Percentiles rank a stretch among this genome's conserved stretches.
phyloP scores from a whole-genome alignment of 2,329 filamentous ascomycete genomes.

The Coniochaeta sp. region DNA sequence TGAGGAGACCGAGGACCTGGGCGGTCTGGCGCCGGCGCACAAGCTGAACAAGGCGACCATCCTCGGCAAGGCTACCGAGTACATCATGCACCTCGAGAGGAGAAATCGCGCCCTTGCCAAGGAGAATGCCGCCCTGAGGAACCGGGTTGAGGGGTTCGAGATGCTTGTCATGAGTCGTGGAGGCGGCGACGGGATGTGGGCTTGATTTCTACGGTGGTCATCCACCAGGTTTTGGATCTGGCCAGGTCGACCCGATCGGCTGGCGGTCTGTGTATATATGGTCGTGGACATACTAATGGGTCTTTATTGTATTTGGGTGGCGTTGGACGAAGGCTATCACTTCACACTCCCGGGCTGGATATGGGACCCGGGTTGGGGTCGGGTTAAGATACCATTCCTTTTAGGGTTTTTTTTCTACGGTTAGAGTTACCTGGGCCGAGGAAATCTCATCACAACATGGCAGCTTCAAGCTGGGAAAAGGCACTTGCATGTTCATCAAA shows the following conservation, averaged over 20 bases:
- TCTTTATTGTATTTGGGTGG: neutral
- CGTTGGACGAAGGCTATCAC: neutral
- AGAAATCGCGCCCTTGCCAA: constrained; percentile 30
- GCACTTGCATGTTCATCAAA: neutral
- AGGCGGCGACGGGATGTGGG: constrained; percentile 11
- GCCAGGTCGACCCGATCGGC: neutral
- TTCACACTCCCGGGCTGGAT: neutral
- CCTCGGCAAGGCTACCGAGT: constrained; percentile 30
- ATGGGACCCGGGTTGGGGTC: neutral
- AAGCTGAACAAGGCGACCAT: constrained; percentile 37
- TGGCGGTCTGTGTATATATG: neutral
- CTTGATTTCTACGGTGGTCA: neutral
- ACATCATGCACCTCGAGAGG: constrained; percentile 24
- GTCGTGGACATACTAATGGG: neutral
- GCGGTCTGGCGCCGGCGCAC: constrained; percentile 25
- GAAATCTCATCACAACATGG: neutral
- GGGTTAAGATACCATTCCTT: neutral
- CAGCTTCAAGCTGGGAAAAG: neutral
- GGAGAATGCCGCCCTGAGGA: constrained; percentile 36
- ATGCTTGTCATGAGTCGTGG: constrained; percentile 20
- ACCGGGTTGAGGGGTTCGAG: constrained; percentile 22
- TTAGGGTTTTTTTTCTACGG: neutral
- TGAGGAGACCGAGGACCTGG: constrained; percentile 13
- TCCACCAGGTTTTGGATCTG: too few relatives aligned
- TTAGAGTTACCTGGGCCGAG: neutral